Evolutionary conservation across 139 green algal genomes (phyloP).

Genomic region (Dunaliella sp.): DNA sequence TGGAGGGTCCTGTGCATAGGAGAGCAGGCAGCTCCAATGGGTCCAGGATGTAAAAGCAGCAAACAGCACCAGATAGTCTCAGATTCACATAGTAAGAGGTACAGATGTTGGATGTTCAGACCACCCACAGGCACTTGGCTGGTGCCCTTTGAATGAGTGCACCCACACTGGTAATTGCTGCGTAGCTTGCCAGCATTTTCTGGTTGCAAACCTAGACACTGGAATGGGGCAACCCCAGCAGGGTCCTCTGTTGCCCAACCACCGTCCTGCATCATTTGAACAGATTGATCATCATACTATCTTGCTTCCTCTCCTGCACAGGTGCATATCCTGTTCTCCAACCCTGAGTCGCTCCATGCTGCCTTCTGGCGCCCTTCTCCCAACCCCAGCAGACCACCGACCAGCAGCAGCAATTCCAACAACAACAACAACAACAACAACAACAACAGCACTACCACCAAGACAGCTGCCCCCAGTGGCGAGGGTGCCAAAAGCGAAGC

Average conservation of each 20-base stretch:
- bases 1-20: no score
- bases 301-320: conserved; percentile 1
- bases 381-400: neutral
- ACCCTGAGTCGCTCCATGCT: conserved; percentile 32
- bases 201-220: neutral
- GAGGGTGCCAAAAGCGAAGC: neutral
- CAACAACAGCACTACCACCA: no score
- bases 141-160: neutral
- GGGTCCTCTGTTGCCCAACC: no score
- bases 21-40: no score
- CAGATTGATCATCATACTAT: neutral
- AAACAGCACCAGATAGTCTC: no score
- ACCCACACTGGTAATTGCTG: neutral
- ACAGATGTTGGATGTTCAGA: no score
- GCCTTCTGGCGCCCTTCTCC: conserved; percentile 31
- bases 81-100: no score
- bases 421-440: no score
- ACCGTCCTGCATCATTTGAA: neutral
- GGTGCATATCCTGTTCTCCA: conserved; percentile 41
- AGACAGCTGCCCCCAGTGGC: neutral
- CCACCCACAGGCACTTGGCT: neutral
- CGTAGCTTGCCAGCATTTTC: neutral
- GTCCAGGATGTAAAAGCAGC: no score
- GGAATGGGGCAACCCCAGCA: no score
- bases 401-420: no score